These are phyloP conservation scores for Heritiera littoralis DNA, from an alignment of 345 rosid genomes.

Conservation along the genomic window DNA sequence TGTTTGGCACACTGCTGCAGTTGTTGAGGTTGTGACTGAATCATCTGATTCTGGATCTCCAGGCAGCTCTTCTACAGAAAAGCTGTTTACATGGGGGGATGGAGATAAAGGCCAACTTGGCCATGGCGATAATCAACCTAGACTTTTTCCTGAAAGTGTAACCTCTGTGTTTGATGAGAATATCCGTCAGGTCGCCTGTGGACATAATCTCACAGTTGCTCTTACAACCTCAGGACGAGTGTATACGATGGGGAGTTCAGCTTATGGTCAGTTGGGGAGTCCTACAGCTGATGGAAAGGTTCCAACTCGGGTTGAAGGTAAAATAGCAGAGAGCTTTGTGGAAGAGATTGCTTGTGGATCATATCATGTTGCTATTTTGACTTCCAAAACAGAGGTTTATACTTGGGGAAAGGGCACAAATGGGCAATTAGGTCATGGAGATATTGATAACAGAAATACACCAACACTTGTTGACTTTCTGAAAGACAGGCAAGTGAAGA, in stretches of 20 bases:
- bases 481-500: conserved; percentile 73
- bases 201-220: conserved; percentile 67
- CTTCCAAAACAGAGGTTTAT: conserved; percentile 65
- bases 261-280: conserved; percentile 77
- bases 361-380: conserved; percentile 71
- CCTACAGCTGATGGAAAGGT: conserved; percentile 52
- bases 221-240: conserved; percentile 68
- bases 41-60: conserved; percentile 44
- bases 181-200: conserved; percentile 69
- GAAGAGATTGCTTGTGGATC: conserved; percentile 86
- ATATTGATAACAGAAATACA: conserved; percentile 46
- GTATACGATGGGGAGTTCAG: conserved; percentile 76
- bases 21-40: conserved; percentile 53
- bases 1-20: conserved; percentile 92
- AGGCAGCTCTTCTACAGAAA: conserved; percentile 39
- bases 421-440: conserved; percentile 93
- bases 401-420: conserved; percentile 85
- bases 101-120: conserved; percentile 78
- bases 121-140: conserved; percentile 65
- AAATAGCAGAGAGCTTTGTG: conserved; percentile 45
- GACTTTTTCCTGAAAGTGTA: conserved; percentile 64
- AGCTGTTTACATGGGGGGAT: conserved; percentile 88
- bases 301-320: conserved; percentile 64
- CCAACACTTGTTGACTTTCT: conserved; percentile 63
- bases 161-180: conserved; percentile 41